These are phyloP conservation scores for Vanilla planifolia DNA, from an alignment of 106 monocot genomes.

Conservation along the genomic window DNA sequence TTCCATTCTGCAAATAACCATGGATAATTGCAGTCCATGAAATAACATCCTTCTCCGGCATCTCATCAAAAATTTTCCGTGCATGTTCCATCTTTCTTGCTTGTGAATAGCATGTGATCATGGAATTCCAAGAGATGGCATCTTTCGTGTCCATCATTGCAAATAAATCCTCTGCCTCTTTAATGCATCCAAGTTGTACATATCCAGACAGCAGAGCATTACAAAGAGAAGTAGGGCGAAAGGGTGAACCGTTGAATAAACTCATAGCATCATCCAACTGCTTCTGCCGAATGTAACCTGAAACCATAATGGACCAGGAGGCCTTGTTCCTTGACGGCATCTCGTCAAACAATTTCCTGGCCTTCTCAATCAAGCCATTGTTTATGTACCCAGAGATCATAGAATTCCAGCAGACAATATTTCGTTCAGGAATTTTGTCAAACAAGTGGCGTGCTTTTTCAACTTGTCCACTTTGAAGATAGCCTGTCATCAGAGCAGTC, in stretches of 20 bases:
- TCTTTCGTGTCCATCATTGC: slow-evolving; percentile 27
- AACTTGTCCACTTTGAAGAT: slow-evolving; percentile 33
- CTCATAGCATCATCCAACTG: slow-evolving; percentile 33
- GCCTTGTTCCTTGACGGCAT: slow-evolving; percentile 47
- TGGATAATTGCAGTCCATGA: slow-evolving; percentile 61
- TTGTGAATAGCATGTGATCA: slow-evolving; percentile 49
- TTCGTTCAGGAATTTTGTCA: slow-evolving; percentile 48
- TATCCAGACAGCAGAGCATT: slow-evolving; percentile 54
- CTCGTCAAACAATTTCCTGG: slow-evolving; percentile 47
- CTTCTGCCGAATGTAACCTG: slow-evolving; percentile 45
- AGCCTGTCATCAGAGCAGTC: slow-evolving; percentile 45
- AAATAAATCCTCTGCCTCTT: slow-evolving; percentile 43
- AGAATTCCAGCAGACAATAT: slow-evolving; percentile 71
- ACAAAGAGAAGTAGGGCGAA: slow-evolving; percentile 19
- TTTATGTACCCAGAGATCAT: slow-evolving; percentile 45
- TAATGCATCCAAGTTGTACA: slow-evolving; percentile 32
- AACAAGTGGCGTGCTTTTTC: slow-evolving; percentile 44
- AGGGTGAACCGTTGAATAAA: slow-evolving; percentile 33
- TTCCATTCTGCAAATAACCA: slow-evolving; percentile 38
- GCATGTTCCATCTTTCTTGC: slow-evolving; percentile 39
- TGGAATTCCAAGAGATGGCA: slow-evolving; percentile 45
- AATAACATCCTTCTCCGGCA: slow-evolving; percentile 45
- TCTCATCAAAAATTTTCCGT: slow-evolving; percentile 34
- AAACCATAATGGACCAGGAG: slow-evolving; percentile 62
- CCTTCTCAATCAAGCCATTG: slow-evolving; percentile 28